Evolutionary conservation across 768 basidiomycete genomes (phyloP).

Genomic region (Lentinula lateritia): DNA sequence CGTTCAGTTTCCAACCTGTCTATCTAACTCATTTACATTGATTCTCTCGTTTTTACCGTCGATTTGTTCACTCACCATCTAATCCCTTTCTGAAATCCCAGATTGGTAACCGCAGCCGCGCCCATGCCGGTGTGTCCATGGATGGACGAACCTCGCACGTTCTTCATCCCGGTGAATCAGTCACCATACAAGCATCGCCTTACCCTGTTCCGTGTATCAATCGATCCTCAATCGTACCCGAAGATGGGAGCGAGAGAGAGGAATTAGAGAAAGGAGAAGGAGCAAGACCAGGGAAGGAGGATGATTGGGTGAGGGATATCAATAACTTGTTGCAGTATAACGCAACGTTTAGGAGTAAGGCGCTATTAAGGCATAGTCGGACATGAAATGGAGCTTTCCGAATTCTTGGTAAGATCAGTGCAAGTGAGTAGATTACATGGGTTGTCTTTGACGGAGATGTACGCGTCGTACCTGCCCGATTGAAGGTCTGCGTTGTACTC

Average conservation of each 20-base stretch:
- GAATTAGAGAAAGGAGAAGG: constrained; percentile 42
- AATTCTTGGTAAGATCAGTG: no score
- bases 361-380: constrained; percentile 68
- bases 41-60: neutral
- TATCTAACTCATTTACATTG: neutral
- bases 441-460: no score
- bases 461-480: no score
- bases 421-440: no score
- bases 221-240: constrained; percentile 68
- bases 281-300: constrained; percentile 74
- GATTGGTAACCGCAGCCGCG: constrained; percentile 82
- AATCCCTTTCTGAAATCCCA: constrained; percentile 20
- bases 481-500: no score
- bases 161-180: constrained; percentile 79
- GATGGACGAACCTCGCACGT: constrained; percentile 48
- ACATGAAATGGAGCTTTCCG: constrained; percentile 28
- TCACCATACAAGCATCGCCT: constrained; percentile 78
- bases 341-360: constrained; percentile 88
- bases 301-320: constrained; percentile 97
- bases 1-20: neutral
- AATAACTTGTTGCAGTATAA: constrained; percentile 94
- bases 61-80: neutral
- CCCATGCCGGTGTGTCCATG: constrained; percentile 65
- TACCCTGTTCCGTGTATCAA: constrained; percentile 94
- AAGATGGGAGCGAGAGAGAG: constrained; percentile 16